Evolutionary conservation across 176 grass and related monocot species (phyloP).

Genomic region (Phyllostachys edulis): DNA sequence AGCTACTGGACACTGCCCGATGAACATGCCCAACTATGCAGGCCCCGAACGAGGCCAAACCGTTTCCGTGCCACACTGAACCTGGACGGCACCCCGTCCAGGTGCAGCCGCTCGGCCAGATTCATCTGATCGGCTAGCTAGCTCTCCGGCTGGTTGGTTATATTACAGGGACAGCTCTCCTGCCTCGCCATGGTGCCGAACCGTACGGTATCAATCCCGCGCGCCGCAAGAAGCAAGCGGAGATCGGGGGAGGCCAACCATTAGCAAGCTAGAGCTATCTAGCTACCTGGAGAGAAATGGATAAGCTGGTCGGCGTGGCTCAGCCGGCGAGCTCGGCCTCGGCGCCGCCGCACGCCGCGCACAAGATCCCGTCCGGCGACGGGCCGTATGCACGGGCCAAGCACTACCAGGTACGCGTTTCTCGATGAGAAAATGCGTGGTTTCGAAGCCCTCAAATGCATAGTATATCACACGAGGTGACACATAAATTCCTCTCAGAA

Average conservation of each 20-base stretch:
- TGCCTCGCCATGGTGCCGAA: background rate
- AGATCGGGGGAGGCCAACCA: conserved; percentile 16
- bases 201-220: conserved; percentile 21
- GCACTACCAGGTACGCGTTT: conserved; percentile 63
- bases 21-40: conserved; percentile 34
- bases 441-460: too few species aligned
- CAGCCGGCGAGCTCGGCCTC: conserved; percentile 23
- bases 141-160: background rate
- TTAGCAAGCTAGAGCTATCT: background rate
- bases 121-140: background rate
- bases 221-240: background rate
- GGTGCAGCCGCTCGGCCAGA: background rate
- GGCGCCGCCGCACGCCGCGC: conserved; percentile 35
- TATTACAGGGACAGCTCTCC: conserved; percentile 35
- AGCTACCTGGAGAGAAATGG: conserved; percentile 27
- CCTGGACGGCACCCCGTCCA: conserved; percentile 33
- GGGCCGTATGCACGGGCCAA: conserved; percentile 91
- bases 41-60: background rate
- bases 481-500: too few species aligned
- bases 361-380: conserved; percentile 85
- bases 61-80: background rate
- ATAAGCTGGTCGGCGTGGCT: conserved; percentile 11
- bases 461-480: too few species aligned
- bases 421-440: too few species aligned
- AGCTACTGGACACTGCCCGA: conserved; percentile 36